Percentiles rank a stretch among this genome's conserved stretches.
Conservation (phyloP, 192 early-diverging fungal genomes). For the Allomyces macrogynus region DNA sequence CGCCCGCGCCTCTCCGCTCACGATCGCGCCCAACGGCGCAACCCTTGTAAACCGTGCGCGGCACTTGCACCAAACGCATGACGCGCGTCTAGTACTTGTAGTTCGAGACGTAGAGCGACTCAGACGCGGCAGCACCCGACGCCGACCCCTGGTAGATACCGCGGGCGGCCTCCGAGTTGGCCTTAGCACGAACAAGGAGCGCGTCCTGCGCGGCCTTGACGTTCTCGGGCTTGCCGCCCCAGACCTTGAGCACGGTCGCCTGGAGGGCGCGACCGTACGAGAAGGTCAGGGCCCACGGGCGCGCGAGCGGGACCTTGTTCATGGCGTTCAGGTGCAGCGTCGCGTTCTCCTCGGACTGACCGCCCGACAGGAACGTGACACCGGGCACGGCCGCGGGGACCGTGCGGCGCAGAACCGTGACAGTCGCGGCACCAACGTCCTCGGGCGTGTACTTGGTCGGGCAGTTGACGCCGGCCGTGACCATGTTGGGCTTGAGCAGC, state of each 20-base stretch:
- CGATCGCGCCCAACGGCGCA: background rate
- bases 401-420: conserved; percentile 16
- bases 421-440: conserved; percentile 16
- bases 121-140: conserved; percentile 3
- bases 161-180: conserved; percentile 14
- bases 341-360: conserved; percentile 19
- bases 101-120: conserved; percentile 19
- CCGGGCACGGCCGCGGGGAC: conserved; percentile 23
- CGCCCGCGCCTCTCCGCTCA: background rate
- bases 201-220: conserved; percentile 18
- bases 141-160: conserved; percentile 14
- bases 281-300: conserved; percentile 22
- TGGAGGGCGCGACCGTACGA: conserved; percentile 22
- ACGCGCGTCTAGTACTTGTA: conserved; percentile 16
- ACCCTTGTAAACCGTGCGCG: background rate
- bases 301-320: conserved; percentile 8
- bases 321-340: conserved; percentile 21
- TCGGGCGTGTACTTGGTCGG: conserved; percentile 16
- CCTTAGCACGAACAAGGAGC: conserved; percentile 14
- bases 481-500: conserved; percentile 26
- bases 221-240: conserved; percentile 20
- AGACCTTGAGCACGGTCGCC: conserved; percentile 18
- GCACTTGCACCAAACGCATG: background rate
- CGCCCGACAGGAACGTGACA: conserved; percentile 22
- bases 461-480: conserved; percentile 18